Base-by-base conservation (phyloP, 2,329 filamentous ascomycete genomes). In the Lachnellula suecica region DNA sequence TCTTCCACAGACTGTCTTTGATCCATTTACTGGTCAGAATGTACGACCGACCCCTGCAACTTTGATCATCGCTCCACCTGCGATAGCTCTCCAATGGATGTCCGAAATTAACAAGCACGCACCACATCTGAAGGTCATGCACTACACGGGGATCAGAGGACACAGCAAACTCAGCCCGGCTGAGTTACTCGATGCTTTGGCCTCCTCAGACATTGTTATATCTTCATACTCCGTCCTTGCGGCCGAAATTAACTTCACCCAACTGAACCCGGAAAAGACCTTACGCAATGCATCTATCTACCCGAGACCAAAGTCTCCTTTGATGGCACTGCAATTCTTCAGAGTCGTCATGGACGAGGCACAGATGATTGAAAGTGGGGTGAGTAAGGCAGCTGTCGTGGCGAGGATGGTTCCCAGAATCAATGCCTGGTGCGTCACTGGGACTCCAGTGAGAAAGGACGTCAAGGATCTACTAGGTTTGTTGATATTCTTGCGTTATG, bases 351-450 rank as follows among this genome's bases (percentile, higher is more conserved):
- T 88, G 1, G 85, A 88, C 53, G 91, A 86, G 74, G 85, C 93
- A 0, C 94, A 99, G 65, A 96, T 96, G 88, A 85, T 97, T 38
- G 93, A 97, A 67, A 93, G 83, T 59, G 91, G 91, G 29, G 85
- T 95, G 4, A 92, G 84, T 62, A 86, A 90, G 60, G 89, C 93
- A 24, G 92, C 94, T 1, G 82, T 79, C 43, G 84, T 97, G 13
- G 91, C 91, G 31, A 83, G 85, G 37, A 74, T 87, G 23, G 87
- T 99, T 55, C 91, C 93, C 41, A 82, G 94, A 24, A 72, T 89
- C 58, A 92, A 96, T 70, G 87, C 91, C 2, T 97, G 94, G 94
- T 91, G 88, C 13, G 85, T 99, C 37, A 93, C 91, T 0, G 94
- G 91, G 38, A 99, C 94, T 1, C 94, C 94, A 0, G 79, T 97